Evolutionary conservation across 345 rosid species (phyloP).

Genomic region (Passiflora organensis): DNA sequence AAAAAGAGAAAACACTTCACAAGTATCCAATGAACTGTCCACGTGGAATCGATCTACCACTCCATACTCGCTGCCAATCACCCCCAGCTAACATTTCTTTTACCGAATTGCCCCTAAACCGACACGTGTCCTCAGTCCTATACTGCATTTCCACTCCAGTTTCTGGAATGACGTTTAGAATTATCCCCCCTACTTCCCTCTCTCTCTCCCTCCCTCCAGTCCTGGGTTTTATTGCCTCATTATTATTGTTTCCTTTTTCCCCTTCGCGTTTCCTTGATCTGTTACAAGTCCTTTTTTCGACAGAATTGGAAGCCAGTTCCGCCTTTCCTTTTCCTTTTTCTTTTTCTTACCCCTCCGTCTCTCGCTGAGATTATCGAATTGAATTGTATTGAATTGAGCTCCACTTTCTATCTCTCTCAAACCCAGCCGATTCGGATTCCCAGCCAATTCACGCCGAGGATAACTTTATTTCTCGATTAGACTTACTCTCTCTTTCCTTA

Average conservation of each 20-base stretch:
- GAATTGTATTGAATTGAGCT: constrained; percentile 22
- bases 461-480: too few relatives aligned
- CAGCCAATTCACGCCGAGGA: constrained; percentile 1
- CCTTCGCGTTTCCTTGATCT: constrained; percentile 10
- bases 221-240: background rate
- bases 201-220: background rate
- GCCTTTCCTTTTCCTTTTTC: too few relatives aligned
- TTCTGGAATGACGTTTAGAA: background rate
- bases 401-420: constrained; percentile 15
- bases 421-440: constrained; percentile 8
- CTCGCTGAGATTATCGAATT: constrained; percentile 39
- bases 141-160: too few relatives aligned
- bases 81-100: background rate
- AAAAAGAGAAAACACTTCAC: constrained; percentile 1
- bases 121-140: constrained; percentile 10
- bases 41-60: constrained; percentile 17
- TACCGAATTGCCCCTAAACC: background rate
- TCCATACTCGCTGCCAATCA: background rate
- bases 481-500: too few relatives aligned
- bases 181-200: background rate
- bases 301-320: background rate
- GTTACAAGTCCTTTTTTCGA: constrained; percentile 25
- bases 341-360: too few relatives aligned
- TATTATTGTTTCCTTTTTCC: too few relatives aligned
- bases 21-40: constrained; percentile 1